These are phyloP conservation scores for Rhodotorula sp. DNA, from an alignment of 1,284 basidiomycete species.

Conservation along the genomic window DNA sequence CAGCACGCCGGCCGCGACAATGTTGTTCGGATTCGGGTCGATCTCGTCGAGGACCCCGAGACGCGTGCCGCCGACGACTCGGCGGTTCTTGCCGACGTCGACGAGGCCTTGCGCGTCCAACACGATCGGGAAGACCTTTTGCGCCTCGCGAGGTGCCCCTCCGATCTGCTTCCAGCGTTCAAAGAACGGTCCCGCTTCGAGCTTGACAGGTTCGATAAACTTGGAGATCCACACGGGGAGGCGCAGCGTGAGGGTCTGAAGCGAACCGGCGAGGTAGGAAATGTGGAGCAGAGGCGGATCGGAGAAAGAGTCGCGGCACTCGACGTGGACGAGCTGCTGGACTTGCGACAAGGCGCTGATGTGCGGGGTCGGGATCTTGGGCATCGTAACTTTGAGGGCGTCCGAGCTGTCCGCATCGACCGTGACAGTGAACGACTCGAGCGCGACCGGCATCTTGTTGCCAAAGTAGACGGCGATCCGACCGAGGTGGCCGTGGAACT, in stretches of 20 bases:
- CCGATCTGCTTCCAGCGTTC: constrained; percentile 98
- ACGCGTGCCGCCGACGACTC: constrained; percentile 73
- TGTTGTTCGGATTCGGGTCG: constrained; percentile 65
- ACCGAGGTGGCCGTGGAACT: constrained; percentile 88
- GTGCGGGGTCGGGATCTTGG: constrained; percentile 77
- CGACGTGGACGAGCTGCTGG: constrained; percentile 88
- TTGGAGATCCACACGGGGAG: constrained; percentile 85
- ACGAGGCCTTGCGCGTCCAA: constrained; percentile 63
- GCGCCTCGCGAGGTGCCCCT: constrained; percentile 86
- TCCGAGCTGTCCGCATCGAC: constrained; percentile 71
- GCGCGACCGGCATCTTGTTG: constrained; percentile 79
- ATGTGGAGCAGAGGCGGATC: constrained; percentile 78
- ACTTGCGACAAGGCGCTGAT: constrained; percentile 81
- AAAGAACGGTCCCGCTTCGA: constrained; percentile 84
- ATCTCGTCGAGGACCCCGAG: constrained; percentile 69
- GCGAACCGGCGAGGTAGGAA: constrained; percentile 87
- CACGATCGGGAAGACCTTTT: constrained; percentile 81
- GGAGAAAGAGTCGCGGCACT: constrained; percentile 85
- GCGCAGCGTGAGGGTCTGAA: constrained; percentile 79
- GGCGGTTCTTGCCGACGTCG: constrained; percentile 68
- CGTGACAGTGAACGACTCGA: constrained; percentile 84
- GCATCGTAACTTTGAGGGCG: constrained; percentile 74
- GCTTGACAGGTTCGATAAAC: constrained; percentile 88
- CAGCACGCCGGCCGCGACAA: constrained; percentile 88
- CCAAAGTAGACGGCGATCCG: constrained; percentile 92